Base-by-base conservation (phyloP, 495 filamentous ascomycete species). In the Jackrogersella minutella region DNA sequence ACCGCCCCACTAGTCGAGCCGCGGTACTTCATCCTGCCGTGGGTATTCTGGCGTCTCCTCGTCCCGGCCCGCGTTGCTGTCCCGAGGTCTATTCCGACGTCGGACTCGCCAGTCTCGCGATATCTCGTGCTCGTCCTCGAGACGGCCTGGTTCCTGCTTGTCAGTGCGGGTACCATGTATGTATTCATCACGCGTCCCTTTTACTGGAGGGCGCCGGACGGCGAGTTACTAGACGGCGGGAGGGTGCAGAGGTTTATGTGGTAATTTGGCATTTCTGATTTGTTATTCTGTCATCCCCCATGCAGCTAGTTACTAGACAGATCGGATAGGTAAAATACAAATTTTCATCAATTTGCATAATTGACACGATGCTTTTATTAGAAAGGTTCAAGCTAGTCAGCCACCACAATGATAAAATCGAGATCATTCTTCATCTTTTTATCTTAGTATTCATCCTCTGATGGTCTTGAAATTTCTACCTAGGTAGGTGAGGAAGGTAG, bases 1-100 rank as follows among this genome's bases (percentile, higher is more conserved):
- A 93, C 92, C 0, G 93, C 96, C 0, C 93, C 95, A 2, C 84
- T 99, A 1, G 94, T 99, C 9, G 95, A 99, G 70, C 93, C 93
- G 1, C 85, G 95, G 3, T 99, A 99, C 73, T 94, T 96, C 73
- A 94, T 98, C 72, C 81, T 96, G 2, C 93, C 93, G 0, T 99
- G 95, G 95, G 85, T 97, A 24, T 86, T 97, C 72, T 99, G 93
- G 91, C 83, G 96, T 7, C 77, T 97, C 10, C 87, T 96, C 74
- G 76, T 97, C 0, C 90, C 90, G 5, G 68, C 77, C 6, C 56
- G 22, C 14, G 43, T 19, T 60, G 75, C 46, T 74, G 76, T 70
- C 66, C 74, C 53, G 7, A 5, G 3, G 1, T 40, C 40, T 7
- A 17, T 22, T 3, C 31, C 53, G 4, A 5, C 28, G 4, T 16